These are phyloP conservation scores for Poteriospumella lacustris DNA, from an alignment of 108 stramenopile species.

Conservation along the genomic window DNA sequence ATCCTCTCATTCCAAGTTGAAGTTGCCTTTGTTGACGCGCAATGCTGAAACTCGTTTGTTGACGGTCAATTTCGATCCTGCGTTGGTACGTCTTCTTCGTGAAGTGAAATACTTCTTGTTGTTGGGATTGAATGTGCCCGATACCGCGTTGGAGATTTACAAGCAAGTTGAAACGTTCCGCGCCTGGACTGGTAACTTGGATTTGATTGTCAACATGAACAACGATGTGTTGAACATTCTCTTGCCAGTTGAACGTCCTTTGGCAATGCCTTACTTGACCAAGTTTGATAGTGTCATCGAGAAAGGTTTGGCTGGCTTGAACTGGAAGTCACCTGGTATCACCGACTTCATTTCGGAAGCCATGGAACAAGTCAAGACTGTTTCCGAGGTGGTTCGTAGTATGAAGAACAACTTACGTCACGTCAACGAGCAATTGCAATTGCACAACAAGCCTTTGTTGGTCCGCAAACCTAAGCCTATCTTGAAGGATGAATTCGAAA, in stretches of 20 bases:
- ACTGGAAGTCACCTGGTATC: constrained; percentile 64
- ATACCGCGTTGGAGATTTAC: constrained; percentile 69
- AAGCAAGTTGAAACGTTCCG: constrained; percentile 70
- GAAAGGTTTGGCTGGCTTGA: constrained; percentile 61
- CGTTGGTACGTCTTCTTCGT: constrained; percentile 69
- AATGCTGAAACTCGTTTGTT: constrained; percentile 55
- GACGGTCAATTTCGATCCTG: constrained; percentile 79
- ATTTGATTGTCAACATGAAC: constrained; percentile 77
- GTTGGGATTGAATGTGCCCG: constrained; percentile 64
- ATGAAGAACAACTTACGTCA: constrained; percentile 70
- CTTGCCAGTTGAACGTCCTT: constrained; percentile 77
- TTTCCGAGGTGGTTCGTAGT: constrained; percentile 62
- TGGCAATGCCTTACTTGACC: constrained; percentile 64
- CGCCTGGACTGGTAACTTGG: constrained; percentile 72
- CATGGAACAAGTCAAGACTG: constrained; percentile 62
- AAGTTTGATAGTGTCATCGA: constrained; percentile 67
- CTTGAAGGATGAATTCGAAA: constrained; percentile 71
- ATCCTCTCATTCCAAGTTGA: constrained; percentile 68
- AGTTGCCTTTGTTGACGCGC: constrained; percentile 64
- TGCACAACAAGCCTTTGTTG: constrained; percentile 64
- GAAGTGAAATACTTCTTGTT: constrained; percentile 82
- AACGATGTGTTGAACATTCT: constrained; percentile 65
- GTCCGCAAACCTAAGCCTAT: constrained; percentile 74
- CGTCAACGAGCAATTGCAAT: constrained; percentile 51
- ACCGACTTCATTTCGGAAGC: constrained; percentile 63